Percentiles rank a stretch among this genome's conserved stretches.
Evolutionary conservation across 2,329 filamentous ascomycete genomes (phyloP).

Genomic region (Fusarium albidum): DNA sequence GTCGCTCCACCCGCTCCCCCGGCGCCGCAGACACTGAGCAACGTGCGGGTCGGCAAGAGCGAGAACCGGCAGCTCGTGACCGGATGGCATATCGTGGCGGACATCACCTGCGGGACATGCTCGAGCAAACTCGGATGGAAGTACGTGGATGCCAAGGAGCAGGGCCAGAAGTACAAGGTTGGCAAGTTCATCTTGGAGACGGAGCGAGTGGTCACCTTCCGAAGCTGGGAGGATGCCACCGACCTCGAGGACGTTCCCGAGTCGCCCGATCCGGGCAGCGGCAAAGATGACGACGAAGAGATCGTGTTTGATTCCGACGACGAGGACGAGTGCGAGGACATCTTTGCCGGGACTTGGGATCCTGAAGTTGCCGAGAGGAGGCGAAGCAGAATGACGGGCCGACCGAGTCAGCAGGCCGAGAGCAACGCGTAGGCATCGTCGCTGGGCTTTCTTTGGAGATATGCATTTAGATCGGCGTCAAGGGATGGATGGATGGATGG

Average conservation of each 20-base stretch:
- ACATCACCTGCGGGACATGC: slow-evolving; percentile 67
- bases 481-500: slow-evolving; percentile 27
- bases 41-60: slow-evolving; percentile 62
- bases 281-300: slow-evolving; percentile 35
- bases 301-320: slow-evolving; percentile 69
- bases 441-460: slow-evolving; percentile 7
- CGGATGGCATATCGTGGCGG: slow-evolving; percentile 69
- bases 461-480: slow-evolving; percentile 31
- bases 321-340: slow-evolving; percentile 72
- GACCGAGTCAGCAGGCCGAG: slow-evolving; percentile 34
- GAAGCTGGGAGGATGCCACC: slow-evolving; percentile 57
- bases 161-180: slow-evolving; percentile 70
- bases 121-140: slow-evolving; percentile 70
- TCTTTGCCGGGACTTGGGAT: slow-evolving; percentile 71
- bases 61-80: slow-evolving; percentile 68
- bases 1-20: slow-evolving; percentile 53
- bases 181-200: slow-evolving; percentile 75
- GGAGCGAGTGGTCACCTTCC: slow-evolving; percentile 60
- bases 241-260: slow-evolving; percentile 13
- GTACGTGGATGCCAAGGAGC: slow-evolving; percentile 69
- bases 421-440: slow-evolving; percentile 16
- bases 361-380: slow-evolving; percentile 58
- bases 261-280: slow-evolving; percentile 6
- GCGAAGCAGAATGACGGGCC: slow-evolving; percentile 49
- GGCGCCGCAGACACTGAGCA: slow-evolving; percentile 52